Conservation (phyloP, 805 yeast genomes). For the Jamesozyma piceae region DNA sequence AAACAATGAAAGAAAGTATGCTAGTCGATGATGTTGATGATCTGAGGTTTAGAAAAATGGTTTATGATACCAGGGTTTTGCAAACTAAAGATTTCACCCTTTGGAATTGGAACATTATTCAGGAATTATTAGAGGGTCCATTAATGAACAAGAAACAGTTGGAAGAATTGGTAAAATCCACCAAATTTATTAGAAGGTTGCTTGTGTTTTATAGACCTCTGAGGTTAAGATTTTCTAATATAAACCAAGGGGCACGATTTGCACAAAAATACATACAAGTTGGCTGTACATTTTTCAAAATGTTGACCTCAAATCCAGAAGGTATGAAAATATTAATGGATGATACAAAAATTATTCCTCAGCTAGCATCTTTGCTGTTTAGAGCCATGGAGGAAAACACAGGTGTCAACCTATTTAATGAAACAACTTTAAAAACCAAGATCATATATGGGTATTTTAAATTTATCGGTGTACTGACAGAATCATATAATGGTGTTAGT, state of each 20-base stretch:
- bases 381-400: slow-evolving; percentile 29
- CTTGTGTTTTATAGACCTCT: slow-evolving; percentile 86
- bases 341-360: slow-evolving; percentile 69
- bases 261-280: slow-evolving; percentile 53
- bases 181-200: slow-evolving; percentile 78
- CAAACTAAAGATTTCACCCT: slow-evolving; percentile 67
- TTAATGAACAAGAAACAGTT: slow-evolving; percentile 59
- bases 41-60: slow-evolving; percentile 50
- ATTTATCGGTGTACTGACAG: slow-evolving; percentile 65
- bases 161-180: slow-evolving; percentile 67
- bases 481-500: slow-evolving; percentile 50
- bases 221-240: slow-evolving; percentile 64
- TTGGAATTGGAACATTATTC: slow-evolving; percentile 81
- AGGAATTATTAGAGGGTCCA: slow-evolving; percentile 75
- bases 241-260: slow-evolving; percentile 38
- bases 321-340: slow-evolving; percentile 60
- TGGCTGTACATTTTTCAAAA: slow-evolving; percentile 66
- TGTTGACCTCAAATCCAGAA: slow-evolving; percentile 49
- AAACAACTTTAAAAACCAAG: slow-evolving; percentile 49
- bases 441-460: slow-evolving; percentile 68
- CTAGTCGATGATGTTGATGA: slow-evolving; percentile 44
- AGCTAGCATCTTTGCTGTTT: slow-evolving; percentile 75
- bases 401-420: slow-evolving; percentile 63
- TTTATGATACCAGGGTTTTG: slow-evolving; percentile 61
- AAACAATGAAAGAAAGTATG: slow-evolving; percentile 17